These are phyloP conservation scores for Pharnaceum exiguum DNA, from an alignment of 148 eudicot species.

Conservation along the genomic window DNA sequence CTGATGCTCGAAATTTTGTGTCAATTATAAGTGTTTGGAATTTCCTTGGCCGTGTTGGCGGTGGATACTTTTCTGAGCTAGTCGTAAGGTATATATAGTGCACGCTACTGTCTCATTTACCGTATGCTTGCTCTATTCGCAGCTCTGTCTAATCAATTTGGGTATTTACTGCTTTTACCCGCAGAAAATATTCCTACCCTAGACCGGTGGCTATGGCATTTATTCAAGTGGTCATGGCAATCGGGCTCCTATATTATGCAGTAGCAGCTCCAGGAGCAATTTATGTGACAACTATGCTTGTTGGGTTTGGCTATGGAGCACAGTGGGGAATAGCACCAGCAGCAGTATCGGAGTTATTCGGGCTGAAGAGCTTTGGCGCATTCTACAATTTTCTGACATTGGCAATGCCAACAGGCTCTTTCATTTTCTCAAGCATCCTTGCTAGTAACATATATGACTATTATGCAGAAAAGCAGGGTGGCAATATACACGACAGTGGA, in stretches of 20 bases:
- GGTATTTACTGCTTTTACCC: background rate
- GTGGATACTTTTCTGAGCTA: constrained; percentile 65
- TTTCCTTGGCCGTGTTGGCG: constrained; percentile 72
- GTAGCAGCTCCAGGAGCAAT: constrained; percentile 48
- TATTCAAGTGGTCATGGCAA: constrained; percentile 46
- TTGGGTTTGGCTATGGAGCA: constrained; percentile 52
- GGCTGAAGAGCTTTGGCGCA: constrained; percentile 57
- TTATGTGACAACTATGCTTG: constrained; percentile 41
- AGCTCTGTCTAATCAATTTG: background rate
- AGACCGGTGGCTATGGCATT: constrained; percentile 56
- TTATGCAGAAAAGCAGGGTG: constrained; percentile 43
- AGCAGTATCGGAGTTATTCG: constrained; percentile 54
- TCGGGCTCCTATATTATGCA: constrained; percentile 53
- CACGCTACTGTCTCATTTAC: background rate
- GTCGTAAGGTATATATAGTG: constrained; percentile 49
- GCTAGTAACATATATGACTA: constrained; percentile 62
- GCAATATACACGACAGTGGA: constrained; percentile 7
- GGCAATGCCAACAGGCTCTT: constrained; percentile 45
- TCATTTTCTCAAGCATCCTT: constrained; percentile 43
- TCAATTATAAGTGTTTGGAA: constrained; percentile 67
- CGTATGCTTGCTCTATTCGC: background rate
- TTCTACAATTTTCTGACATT: constrained; percentile 46
- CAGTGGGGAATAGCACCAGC: constrained; percentile 69
- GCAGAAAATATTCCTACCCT: constrained; percentile 51
- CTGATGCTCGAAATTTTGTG: constrained; percentile 40